A percentile compares a stretch with the other conserved stretches of the same genome.
Conservation (phyloP, 2,329 filamentous ascomycete genomes). For the Monosporascus sp. region DNA sequence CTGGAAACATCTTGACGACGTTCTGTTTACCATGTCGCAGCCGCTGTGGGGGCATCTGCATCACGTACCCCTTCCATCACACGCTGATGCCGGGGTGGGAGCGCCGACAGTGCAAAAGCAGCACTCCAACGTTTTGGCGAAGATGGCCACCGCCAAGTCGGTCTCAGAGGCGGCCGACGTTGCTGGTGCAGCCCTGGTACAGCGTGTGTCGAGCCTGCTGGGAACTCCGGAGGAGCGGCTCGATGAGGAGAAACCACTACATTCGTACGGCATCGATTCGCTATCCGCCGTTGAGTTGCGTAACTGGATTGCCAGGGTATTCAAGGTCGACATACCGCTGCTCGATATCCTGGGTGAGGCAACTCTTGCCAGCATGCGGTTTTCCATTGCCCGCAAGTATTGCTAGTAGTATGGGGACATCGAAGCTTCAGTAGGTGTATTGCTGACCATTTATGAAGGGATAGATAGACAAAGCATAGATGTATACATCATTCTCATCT, state of each 20-base stretch:
- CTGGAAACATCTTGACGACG: slow-evolving; percentile 1
- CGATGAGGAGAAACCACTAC: slow-evolving; percentile 5
- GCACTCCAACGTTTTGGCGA: neutral
- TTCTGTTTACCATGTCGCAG: slow-evolving; percentile 2
- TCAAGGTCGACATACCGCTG: slow-evolving; percentile 7
- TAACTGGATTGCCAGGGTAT: slow-evolving; percentile 8
- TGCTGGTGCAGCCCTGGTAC: slow-evolving; percentile 2
- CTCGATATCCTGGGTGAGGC: slow-evolving; percentile 9
- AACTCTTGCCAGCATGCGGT: neutral
- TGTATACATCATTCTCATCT: no score
- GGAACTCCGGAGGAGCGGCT: slow-evolving; percentile 3
- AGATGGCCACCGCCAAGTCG: neutral
- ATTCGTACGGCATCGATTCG: slow-evolving; percentile 10
- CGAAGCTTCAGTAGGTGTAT: no score
- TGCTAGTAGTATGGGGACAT: no score
- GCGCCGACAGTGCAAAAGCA: slow-evolving; percentile 12
- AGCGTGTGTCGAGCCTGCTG: slow-evolving; percentile 2
- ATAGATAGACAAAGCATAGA: no score
- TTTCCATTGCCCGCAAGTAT: neutral
- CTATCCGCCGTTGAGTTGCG: slow-evolving; percentile 8
- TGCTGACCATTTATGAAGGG: no score
- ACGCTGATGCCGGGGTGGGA: slow-evolving; percentile 9
- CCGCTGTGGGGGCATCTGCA: slow-evolving; percentile 11
- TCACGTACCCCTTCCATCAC: slow-evolving; percentile 23
- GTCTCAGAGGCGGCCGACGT: neutral